Percentiles rank a stretch among this genome's conserved stretches.
phyloP scores from a whole-genome alignment of 305 asterid species.

The Rubia tinctorum region DNA sequence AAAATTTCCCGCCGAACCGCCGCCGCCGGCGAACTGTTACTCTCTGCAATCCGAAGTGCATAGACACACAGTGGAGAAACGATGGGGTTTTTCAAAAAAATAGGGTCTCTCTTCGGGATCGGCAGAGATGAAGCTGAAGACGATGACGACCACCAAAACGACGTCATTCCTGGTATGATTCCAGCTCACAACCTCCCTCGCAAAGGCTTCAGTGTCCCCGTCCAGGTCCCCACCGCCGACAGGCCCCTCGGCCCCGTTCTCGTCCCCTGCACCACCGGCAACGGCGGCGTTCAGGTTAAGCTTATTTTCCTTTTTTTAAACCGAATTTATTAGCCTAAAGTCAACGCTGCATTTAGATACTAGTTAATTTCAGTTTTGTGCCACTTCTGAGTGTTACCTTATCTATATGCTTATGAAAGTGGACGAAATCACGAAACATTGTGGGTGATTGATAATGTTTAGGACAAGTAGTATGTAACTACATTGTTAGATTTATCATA shows the following conservation, averaged over 20 bases:
- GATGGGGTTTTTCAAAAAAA: constrained; percentile 56
- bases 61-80: not conserved
- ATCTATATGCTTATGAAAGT: not conserved
- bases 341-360: not conserved
- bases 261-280: constrained; percentile 53
- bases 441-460: not conserved
- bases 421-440: not conserved
- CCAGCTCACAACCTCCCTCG: constrained; percentile 47
- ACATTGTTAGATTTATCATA: not conserved
- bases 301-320: not conserved
- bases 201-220: constrained; percentile 77
- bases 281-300: constrained; percentile 82
- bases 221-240: constrained; percentile 66
- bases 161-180: constrained; percentile 27
- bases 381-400: not conserved
- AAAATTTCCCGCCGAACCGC: not conserved
- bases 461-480: not conserved
- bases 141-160: constrained; percentile 22
- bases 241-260: constrained; percentile 57
- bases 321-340: not conserved
- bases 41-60: not conserved
- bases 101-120: constrained; percentile 61
- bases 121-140: constrained; percentile 49
- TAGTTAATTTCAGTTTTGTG: not conserved
- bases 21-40: not conserved